Conservation (phyloP, 2,329 filamentous ascomycete species). For the Diaporthe humulicola region DNA sequence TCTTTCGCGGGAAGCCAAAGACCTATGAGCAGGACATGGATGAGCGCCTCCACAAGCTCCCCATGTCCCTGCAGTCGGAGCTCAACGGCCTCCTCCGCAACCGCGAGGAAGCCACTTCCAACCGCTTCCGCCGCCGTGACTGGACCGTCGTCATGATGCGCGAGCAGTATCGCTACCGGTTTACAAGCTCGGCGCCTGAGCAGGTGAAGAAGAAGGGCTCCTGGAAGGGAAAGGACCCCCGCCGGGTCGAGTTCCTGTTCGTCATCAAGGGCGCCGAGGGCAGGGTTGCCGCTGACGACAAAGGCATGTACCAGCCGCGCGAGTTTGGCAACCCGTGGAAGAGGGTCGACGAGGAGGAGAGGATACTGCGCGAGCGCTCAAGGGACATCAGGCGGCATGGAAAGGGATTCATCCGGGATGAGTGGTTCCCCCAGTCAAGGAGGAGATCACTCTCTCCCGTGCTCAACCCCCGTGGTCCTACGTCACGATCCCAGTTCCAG, state of each 20-base stretch:
- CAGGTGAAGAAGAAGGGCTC: constrained; percentile 44
- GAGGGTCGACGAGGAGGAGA: constrained; percentile 41
- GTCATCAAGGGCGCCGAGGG: constrained; percentile 44
- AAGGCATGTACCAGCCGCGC: constrained; percentile 36
- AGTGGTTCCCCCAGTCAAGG: neutral
- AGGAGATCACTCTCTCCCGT: constrained; percentile 25
- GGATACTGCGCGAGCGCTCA: constrained; percentile 24
- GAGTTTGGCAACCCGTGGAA: constrained; percentile 45
- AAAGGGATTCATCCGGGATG: neutral
- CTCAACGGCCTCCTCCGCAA: constrained; percentile 44
- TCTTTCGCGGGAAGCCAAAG: constrained; percentile 41
- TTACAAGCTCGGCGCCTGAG: constrained; percentile 39
- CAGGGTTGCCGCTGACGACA: constrained; percentile 33
- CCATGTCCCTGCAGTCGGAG: constrained; percentile 39
- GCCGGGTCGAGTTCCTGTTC: constrained; percentile 41
- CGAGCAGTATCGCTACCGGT: constrained; percentile 44
- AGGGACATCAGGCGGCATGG: constrained; percentile 19
- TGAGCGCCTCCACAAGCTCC: constrained; percentile 42
- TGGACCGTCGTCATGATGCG: constrained; percentile 46
- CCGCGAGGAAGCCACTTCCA: constrained; percentile 42
- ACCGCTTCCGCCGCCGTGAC: constrained; percentile 42
- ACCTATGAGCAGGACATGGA: constrained; percentile 48
- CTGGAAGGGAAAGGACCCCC: constrained; percentile 43
- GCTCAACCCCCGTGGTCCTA: neutral
- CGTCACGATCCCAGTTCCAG: neutral